These are phyloP conservation scores for Saccharata proteae DNA, from an alignment of 2,329 filamentous ascomycete species.

Conservation along the genomic window DNA sequence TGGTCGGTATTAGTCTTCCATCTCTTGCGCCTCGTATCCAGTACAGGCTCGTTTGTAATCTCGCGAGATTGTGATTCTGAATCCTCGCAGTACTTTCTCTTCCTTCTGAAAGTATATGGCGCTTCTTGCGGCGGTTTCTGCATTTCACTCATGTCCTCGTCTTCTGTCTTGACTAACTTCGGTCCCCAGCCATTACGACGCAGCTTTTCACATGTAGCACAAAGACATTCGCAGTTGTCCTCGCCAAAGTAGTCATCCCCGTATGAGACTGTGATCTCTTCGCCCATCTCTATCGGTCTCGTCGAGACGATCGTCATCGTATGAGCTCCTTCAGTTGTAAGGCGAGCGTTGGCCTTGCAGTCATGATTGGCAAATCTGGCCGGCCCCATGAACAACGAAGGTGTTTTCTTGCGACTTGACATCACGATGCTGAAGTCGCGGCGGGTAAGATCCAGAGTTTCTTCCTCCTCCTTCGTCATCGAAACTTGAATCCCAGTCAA, in stretches of 20 bases:
- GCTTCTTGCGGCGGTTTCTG: neutral
- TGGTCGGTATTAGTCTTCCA: slow-evolving; percentile 1
- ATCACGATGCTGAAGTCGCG: slow-evolving; percentile 97
- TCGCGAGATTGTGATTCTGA: slow-evolving; percentile 10
- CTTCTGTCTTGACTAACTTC: slow-evolving; percentile 11
- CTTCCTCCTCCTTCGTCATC: slow-evolving; percentile 85
- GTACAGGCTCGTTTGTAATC: slow-evolving; percentile 2
- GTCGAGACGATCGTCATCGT: slow-evolving; percentile 86
- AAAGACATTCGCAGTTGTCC: slow-evolving; percentile 90
- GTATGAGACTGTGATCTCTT: slow-evolving; percentile 95
- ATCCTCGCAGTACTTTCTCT: slow-evolving; percentile 17
- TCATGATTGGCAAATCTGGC: slow-evolving; percentile 97
- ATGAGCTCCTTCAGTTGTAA: slow-evolving; percentile 71
- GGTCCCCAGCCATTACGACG: slow-evolving; percentile 73
- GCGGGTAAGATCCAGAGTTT: slow-evolving; percentile 63
- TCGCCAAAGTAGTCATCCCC: slow-evolving; percentile 93
- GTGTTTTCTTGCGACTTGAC: slow-evolving; percentile 79
- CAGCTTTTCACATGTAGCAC: slow-evolving; percentile 68
- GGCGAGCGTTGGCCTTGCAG: slow-evolving; percentile 79
- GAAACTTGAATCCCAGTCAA: slow-evolving; percentile 82
- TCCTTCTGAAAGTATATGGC: slow-evolving; percentile 14
- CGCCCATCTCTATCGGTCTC: slow-evolving; percentile 69
- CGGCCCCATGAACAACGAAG: slow-evolving; percentile 86
- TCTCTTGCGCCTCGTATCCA: neutral
- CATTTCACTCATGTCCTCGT: slow-evolving; percentile 8